Percentiles rank a stretch among this genome's conserved stretches.
Evolutionary conservation across 352 stramenopile species (phyloP).

Genomic region (Paralagenidium karlingii): DNA sequence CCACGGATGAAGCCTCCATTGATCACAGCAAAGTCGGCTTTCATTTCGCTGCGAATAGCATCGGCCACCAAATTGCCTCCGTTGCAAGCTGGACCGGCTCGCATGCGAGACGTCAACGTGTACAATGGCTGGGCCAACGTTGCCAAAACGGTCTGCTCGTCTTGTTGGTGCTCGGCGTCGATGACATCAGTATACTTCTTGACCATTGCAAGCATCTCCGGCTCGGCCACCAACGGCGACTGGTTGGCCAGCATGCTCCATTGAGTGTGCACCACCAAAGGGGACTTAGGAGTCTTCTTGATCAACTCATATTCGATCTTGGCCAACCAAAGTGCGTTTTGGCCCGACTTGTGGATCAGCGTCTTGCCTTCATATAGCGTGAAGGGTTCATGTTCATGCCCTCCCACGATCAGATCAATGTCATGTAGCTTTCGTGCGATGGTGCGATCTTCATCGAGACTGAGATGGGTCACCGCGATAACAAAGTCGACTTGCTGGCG

Average conservation of each 20-base stretch:
- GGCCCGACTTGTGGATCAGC: conserved; percentile 84
- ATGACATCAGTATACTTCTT: conserved; percentile 55
- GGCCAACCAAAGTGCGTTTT: conserved; percentile 80
- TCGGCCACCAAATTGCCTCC: conserved; percentile 72
- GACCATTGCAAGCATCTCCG: conserved; percentile 47
- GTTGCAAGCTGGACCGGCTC: conserved; percentile 59
- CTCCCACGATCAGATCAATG: conserved; percentile 81
- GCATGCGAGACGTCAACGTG: conserved; percentile 60
- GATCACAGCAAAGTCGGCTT: conserved; percentile 60
- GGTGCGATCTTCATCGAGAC: conserved; percentile 57
- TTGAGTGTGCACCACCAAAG: conserved; percentile 34
- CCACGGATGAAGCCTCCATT: conserved; percentile 84
- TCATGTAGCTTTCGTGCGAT: conserved; percentile 44
- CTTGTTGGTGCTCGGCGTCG: conserved; percentile 30
- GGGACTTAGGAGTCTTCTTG: conserved; percentile 24
- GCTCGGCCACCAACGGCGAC: conserved; percentile 38
- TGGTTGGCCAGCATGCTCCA: conserved; percentile 74
- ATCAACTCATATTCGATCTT: conserved; percentile 62
- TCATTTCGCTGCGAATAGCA: conserved; percentile 50
- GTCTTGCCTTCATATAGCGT: conserved; percentile 69
- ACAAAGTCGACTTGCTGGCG: conserved; percentile 67
- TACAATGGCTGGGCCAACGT: conserved; percentile 34
- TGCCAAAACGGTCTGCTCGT: conserved; percentile 35
- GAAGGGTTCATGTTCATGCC: conserved; percentile 87
- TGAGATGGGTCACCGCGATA: conserved; percentile 74